These are phyloP conservation scores for Pseudotsuga menziesii DNA, from an alignment of 75 land plant species.

Conservation along the genomic window DNA sequence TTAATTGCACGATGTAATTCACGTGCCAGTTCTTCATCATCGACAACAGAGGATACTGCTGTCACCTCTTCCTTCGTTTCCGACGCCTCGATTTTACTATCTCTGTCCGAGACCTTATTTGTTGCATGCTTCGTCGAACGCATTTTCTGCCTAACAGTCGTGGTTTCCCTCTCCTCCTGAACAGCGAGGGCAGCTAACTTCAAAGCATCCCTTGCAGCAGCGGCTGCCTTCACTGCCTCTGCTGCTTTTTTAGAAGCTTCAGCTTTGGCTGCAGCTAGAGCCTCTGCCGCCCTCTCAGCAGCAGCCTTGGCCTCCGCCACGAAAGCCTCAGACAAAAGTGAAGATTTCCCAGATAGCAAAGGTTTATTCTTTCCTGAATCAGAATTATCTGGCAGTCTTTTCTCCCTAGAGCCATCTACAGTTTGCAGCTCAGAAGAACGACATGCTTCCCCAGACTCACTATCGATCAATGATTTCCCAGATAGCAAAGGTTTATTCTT, in stretches of 20 bases:
- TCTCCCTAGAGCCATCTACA: constrained; percentile 11
- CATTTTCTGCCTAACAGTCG: constrained; percentile 12
- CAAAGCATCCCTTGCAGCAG: constrained; percentile 37
- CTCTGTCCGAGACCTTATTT: neutral
- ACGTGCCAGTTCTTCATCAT: constrained; percentile 65
- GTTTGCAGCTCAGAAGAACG: neutral
- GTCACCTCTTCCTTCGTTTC: neutral
- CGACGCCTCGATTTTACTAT: neutral
- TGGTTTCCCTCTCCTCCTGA: constrained; percentile 12
- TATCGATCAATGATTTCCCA: neutral
- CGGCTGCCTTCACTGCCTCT: constrained; percentile 40
- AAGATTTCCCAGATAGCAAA: neutral
- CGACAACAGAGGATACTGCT: constrained; percentile 7
- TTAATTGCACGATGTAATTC: constrained; percentile 64
- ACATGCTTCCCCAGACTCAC: neutral
- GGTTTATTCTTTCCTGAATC: neutral
- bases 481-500: too few relatives aligned
- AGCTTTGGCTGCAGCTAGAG: constrained; percentile 29
- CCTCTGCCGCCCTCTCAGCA: constrained; percentile 10
- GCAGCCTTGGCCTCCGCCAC: constrained; percentile 8
- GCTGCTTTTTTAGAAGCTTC: constrained; percentile 38
- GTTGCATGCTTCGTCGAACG: neutral
- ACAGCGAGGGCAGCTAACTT: constrained; percentile 25
- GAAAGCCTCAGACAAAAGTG: neutral
- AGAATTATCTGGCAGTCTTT: neutral